Evolutionary conservation across 106 monocot species (phyloP), one percentile per base, ranked within the genome.

Genomic region (Chionographis japonica): DNA sequence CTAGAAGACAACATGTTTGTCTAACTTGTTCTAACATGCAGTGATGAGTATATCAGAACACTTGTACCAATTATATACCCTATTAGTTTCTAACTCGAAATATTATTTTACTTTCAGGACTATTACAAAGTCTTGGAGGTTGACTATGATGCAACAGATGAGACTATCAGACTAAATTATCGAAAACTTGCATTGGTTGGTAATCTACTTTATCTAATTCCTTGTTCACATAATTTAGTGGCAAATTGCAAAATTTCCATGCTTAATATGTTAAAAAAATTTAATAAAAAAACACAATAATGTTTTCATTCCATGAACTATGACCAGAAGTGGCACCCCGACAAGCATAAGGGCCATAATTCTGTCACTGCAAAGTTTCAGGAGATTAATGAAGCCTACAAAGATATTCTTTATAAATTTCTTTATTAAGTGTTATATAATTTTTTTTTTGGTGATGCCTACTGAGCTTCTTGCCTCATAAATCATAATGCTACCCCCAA

Each of bases 301-400:
- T 50, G 14, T 63, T 11, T 12, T 52, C n/a, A n/a, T n/a, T n/a
- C n/a, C n/a, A n/a, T n/a, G n/a, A n/a, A 18, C 4, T 13, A 11
- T 74, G 39, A 61, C 41, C 63, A 89, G 89, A 79, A 77, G 57
- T 85, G 85, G 89, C 89, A 89, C 62, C 89, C 85, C 54, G 85
- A 85, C 65, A 89, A 89, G 42, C 83, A 85, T 37, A 71, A 77
- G 43, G 82, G 82, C 4, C 62, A 76, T 64, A 52, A 27, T 64
- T 52, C 72, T 52, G 82, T 66, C 52, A 89, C 85, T 57, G 52
- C 84, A 70, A 89, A 68, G 63, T 85, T 85, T 55, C 85, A 85
- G 64, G 82, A 79, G 68, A 89, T 89, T 8, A 82, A 80, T 72
- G 89, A 85, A 80, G 84, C 89, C 61, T 89, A 89, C 46, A 82